phyloP scores from a whole-genome alignment of 176 grass and related monocot genomes.

The Elaeis guineensis region DNA sequence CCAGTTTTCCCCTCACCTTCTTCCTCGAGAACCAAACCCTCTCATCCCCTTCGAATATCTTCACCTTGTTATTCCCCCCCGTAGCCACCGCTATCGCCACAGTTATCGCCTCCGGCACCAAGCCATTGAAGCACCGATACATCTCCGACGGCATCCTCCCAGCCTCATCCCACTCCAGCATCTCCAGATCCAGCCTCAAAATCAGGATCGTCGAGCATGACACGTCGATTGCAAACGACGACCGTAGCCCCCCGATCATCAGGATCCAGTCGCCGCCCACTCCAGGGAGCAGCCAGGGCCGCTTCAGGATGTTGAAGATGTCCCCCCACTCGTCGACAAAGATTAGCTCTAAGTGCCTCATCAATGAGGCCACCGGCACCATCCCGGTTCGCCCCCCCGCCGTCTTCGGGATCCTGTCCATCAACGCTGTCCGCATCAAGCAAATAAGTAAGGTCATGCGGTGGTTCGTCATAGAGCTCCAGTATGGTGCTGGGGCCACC shows the following conservation, averaged over 20 bases:
- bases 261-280: too few relatives aligned
- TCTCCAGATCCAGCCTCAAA: slow-evolving; percentile 65
- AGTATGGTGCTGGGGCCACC: too few relatives aligned
- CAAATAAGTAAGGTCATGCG: too few relatives aligned
- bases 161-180: slow-evolving; percentile 98
- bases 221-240: slow-evolving; percentile 63
- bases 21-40: too few relatives aligned
- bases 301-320: slow-evolving; percentile 90
- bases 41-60: slow-evolving; percentile 88
- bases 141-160: slow-evolving; percentile 84
- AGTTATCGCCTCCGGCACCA: slow-evolving; percentile 18
- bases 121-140: slow-evolving; percentile 82
- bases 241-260: slow-evolving; percentile 87
- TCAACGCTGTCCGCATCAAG: too few relatives aligned
- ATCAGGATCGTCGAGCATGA: slow-evolving; percentile 96
- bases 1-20: slow-evolving; percentile 70
- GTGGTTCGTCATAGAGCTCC: too few relatives aligned
- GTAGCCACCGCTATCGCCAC: neutral
- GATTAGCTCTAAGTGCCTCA: too few relatives aligned
- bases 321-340: slow-evolving; percentile 66
- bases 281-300: too few relatives aligned
- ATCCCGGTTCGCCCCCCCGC: too few relatives aligned
- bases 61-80: slow-evolving; percentile 85
- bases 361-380: too few relatives aligned
- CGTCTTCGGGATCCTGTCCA: too few relatives aligned